These are phyloP conservation scores for Grosmannia penicillata DNA, from an alignment of 2,329 filamentous ascomycete species.

Conservation along the genomic window DNA sequence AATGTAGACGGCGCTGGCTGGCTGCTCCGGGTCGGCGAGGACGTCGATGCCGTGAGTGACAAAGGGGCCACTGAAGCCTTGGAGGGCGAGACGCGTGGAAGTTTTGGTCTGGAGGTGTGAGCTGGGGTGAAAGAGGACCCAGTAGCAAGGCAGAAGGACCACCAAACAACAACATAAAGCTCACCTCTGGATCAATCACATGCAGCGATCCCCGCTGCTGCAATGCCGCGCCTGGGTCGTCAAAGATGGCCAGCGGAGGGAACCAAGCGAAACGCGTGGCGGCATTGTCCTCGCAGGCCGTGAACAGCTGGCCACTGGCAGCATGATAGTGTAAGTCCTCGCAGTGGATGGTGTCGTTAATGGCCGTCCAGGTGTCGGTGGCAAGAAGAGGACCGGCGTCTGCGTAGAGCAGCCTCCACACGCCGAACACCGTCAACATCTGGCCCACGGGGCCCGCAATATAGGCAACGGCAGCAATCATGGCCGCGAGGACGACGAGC, in stretches of 20 bases:
- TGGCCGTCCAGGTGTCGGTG: conserved; percentile 19
- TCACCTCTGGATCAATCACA: conserved; percentile 37
- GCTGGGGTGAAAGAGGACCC: background rate
- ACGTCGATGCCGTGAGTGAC: conserved; percentile 47
- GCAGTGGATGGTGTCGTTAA: conserved; percentile 38
- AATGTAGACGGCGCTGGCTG: conserved; percentile 34
- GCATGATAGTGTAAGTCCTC: conserved; percentile 45
- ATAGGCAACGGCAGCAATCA: background rate
- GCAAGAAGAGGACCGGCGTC: background rate
- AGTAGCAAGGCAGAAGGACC: background rate
- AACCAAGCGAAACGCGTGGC: conserved; percentile 34
- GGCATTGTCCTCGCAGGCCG: conserved; percentile 35
- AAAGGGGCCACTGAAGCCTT: conserved; percentile 37
- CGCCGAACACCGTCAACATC: background rate
- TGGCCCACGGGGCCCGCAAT: background rate
- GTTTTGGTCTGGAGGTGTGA: background rate
- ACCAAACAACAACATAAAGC: conserved; percentile 4
- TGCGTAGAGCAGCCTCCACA: background rate
- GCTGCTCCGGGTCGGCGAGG: conserved; percentile 28
- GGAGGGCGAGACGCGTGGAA: conserved; percentile 31
- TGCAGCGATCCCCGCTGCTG: conserved; percentile 29
- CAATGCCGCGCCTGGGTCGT: conserved; percentile 20
- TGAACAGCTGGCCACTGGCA: conserved; percentile 33
- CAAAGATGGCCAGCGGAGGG: conserved; percentile 27
- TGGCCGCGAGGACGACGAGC: background rate